Evolutionary conservation across 2,329 filamentous ascomycete genomes (phyloP).

Genomic region (Colletotrichum magnum): DNA sequence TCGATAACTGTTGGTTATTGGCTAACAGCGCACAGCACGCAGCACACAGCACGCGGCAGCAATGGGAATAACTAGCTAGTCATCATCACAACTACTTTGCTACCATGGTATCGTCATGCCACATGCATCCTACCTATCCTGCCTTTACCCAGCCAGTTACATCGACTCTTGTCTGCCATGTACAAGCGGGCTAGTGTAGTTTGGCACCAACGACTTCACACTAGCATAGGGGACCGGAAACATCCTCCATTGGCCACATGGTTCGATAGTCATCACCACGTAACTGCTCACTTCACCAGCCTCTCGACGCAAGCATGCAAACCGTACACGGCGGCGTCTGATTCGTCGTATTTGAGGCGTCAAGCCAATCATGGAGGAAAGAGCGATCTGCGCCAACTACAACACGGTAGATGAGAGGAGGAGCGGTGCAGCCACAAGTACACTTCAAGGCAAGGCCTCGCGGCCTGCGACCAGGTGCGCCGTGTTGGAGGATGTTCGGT

Average conservation of each 20-base stretch:
- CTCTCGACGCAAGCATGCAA: conserved; percentile 34
- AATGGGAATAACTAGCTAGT: background rate
- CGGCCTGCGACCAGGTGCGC: conserved; percentile 24
- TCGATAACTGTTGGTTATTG: background rate
- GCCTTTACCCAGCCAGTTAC: conserved; percentile 38
- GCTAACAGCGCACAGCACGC: background rate
- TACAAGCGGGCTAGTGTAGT: background rate
- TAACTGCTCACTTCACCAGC: conserved; percentile 18
- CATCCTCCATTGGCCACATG: conserved; percentile 13
- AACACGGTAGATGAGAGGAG: conserved; percentile 19
- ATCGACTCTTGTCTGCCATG: background rate
- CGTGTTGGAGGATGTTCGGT: conserved; percentile 20
- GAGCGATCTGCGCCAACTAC: conserved; percentile 2
- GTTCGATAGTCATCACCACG: conserved; percentile 15
- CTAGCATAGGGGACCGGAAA: background rate
- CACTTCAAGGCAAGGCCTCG: background rate
- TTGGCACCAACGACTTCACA: conserved; percentile 7
- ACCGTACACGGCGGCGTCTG: background rate
- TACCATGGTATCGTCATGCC: background rate
- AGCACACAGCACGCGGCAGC: conserved; percentile 1
- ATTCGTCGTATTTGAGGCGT: background rate
- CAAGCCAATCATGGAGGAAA: conserved; percentile 17
- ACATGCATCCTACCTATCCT: conserved; percentile 22
- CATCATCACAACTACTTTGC: no score
- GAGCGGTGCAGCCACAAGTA: conserved; percentile 36